Evolutionary conservation across 2,329 filamentous ascomycete genomes (phyloP).

Genomic region (Cercospora sp.): DNA sequence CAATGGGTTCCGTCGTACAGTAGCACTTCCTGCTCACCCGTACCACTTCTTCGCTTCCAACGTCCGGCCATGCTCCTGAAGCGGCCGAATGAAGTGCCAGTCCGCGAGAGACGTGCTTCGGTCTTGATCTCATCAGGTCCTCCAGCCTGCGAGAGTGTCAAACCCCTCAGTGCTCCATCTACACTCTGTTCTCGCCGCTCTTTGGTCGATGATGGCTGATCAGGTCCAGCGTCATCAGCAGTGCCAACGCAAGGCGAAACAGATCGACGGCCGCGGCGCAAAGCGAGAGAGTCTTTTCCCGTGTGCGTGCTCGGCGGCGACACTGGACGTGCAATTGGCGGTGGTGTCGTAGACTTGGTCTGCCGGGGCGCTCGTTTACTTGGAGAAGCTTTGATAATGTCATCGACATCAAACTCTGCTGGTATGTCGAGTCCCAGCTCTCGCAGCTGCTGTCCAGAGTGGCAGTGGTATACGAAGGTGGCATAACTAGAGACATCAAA

Average conservation of each 20-base stretch:
- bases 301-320: neutral
- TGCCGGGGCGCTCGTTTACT: neutral
- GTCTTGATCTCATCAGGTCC: neutral
- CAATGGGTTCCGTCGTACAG: neutral
- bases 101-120: neutral
- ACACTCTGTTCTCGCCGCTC: neutral
- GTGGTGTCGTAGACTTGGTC: neutral
- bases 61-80: neutral
- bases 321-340: slow-evolving; percentile 10
- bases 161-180: slow-evolving; percentile 6
- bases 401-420: neutral
- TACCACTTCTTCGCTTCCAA: slow-evolving; percentile 6
- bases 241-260: neutral
- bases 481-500: slow-evolving; percentile 37
- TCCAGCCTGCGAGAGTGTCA: slow-evolving; percentile 1
- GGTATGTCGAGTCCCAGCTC: slow-evolving; percentile 9
- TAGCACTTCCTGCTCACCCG: neutral
- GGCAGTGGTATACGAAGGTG: slow-evolving; percentile 44
- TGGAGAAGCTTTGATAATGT: slow-evolving; percentile 14
- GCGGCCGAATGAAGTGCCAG: neutral
- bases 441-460: slow-evolving; percentile 15
- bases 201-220: slow-evolving; percentile 2
- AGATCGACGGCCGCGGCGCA: slow-evolving; percentile 2
- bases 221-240: neutral
- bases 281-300: slow-evolving; percentile 16